A percentile compares a stretch with the other conserved stretches of the same genome.
Evolutionary conservation across 768 basidiomycete genomes (phyloP).

Genomic region (Gymnopilus junonius): DNA sequence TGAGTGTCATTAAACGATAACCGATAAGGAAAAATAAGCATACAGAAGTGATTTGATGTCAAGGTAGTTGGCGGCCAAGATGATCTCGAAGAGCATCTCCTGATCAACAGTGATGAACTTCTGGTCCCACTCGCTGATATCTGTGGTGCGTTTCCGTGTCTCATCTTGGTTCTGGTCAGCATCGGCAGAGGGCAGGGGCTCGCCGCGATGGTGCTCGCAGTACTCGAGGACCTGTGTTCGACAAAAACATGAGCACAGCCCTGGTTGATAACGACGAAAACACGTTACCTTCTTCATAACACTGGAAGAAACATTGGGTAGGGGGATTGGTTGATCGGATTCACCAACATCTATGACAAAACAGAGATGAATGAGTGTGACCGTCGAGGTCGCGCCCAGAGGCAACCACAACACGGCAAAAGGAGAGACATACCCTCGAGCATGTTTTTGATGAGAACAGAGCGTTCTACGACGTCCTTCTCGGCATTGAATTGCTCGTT

Average conservation of each 20-base stretch:
- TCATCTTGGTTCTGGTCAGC: conserved; percentile 86
- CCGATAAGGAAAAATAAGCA: conserved; percentile 31
- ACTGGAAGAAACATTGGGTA: conserved; percentile 92
- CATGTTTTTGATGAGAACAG: conserved; percentile 99
- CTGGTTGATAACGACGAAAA: conserved; percentile 4
- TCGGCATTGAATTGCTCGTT: conserved; percentile 94
- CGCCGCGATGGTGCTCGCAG: conserved; percentile 98
- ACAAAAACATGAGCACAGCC: conserved; percentile 11
- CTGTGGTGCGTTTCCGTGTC: conserved; percentile 96
- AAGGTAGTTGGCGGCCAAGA: conserved; percentile 98
- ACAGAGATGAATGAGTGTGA: conserved; percentile 17
- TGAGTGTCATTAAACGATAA: conserved; percentile 5
- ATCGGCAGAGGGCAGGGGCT: conserved; percentile 90
- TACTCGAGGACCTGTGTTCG: conserved; percentile 87
- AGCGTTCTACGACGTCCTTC: conserved; percentile 93
- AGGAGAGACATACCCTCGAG: conserved; percentile 76
- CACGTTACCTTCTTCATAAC: conserved; percentile 85
- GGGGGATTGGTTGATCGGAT: conserved; percentile 90
- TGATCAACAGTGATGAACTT: conserved; percentile 99
- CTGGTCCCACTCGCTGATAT: conserved; percentile 99
- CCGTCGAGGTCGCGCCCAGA: conserved; percentile 11
- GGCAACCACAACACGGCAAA: conserved; percentile 4
- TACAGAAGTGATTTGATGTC: conserved; percentile 99
- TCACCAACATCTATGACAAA: conserved; percentile 82
- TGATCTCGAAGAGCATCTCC: conserved; percentile 99